Base-by-base conservation (phyloP, 768 basidiomycete genomes). In the Russula abietina region DNA sequence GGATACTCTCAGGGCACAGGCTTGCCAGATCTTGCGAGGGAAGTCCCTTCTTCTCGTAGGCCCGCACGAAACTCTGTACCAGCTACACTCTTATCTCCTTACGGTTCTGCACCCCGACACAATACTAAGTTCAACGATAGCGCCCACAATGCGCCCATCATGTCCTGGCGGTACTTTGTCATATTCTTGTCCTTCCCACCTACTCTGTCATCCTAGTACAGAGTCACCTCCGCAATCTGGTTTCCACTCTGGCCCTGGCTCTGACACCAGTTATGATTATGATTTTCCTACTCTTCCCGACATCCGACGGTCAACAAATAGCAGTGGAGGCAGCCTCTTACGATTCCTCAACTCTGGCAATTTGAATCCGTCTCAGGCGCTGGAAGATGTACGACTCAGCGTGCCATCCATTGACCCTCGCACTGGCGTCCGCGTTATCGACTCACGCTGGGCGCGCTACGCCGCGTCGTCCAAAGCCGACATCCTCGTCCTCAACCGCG, bases 291-390 rank as follows among this genome's bases (percentile, higher is more conserved):
- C 45, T 0, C 62, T 57, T 9, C 50, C 51, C 16, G 61, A 59
- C 36, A 26, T 58, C 11, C 12, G n/a, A n/a, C n/a, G 10, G 30
- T 19, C 22, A n/a, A 55, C 61, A 17, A 64, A 58, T 17, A 53
- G 46, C 55, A 53, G 38, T 2, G 32, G n/a, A 36, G 41, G 46
- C n/a, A 41, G 54, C 55, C 46, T 65, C 33, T 6, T 65, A 33
- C 61, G 65, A n/a, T 65, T 56, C 61, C 24, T 65, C 6, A 46
- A 52, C 26, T 64, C 65, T 11, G 55, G 28, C 17, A 58, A 56
- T 26, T 39, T 65, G 41, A 45, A 57, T 19, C 32, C 61, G 6
- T 53, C 61, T 11, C 53, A 56, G 19, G 22, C 24, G 1, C 56
- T 17, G 16, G 43, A 17, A 24, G 59, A 61, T 11, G 48, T 3